Percentiles rank a stretch among this genome's conserved stretches.
Conservation (phyloP, 108 stramenopile species). For the Discostella stelligeroides region DNA sequence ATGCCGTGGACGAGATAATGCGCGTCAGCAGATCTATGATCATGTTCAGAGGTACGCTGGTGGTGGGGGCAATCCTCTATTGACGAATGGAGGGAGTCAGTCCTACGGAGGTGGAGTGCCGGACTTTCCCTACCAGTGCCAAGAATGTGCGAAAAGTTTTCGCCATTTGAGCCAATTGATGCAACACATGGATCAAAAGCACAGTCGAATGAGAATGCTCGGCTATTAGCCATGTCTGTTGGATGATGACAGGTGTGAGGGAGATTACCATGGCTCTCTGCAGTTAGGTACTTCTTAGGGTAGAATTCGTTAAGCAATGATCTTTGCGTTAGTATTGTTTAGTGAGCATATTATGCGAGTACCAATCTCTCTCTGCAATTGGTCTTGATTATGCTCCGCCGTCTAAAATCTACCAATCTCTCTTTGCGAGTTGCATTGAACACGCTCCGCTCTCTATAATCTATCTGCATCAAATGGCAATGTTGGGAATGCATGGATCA, state of each 20-base stretch:
- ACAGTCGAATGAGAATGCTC: conserved; percentile 44
- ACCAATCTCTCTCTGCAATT: too few species aligned
- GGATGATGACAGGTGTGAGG: too few species aligned
- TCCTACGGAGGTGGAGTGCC: conserved; percentile 35
- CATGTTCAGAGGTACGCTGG: conserved; percentile 43
- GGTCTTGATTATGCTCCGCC: too few species aligned
- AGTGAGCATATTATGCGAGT: too few species aligned
- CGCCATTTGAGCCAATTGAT: conserved; percentile 72
- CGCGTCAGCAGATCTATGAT: conserved; percentile 64
- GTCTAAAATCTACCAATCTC: too few species aligned
- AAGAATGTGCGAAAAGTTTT: conserved; percentile 51
- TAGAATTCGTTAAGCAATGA: too few species aligned
- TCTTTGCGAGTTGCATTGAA: too few species aligned
- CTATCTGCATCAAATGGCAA: too few species aligned
- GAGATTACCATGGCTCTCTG: too few species aligned
- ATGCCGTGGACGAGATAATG: conserved; percentile 58
- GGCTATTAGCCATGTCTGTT: conserved; percentile 26
- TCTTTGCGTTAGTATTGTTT: too few species aligned
- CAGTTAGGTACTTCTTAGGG: too few species aligned
- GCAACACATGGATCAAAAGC: conserved; percentile 74
- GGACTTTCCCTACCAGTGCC: conserved; percentile 69
- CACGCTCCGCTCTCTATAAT: too few species aligned
- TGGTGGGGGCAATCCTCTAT: conserved; percentile 48
- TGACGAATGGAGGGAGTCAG: conserved; percentile 50
- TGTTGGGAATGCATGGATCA: neutral